Evolutionary conservation across 768 basidiomycete genomes (phyloP).

Genomic region (Coprinopsis sp.): DNA sequence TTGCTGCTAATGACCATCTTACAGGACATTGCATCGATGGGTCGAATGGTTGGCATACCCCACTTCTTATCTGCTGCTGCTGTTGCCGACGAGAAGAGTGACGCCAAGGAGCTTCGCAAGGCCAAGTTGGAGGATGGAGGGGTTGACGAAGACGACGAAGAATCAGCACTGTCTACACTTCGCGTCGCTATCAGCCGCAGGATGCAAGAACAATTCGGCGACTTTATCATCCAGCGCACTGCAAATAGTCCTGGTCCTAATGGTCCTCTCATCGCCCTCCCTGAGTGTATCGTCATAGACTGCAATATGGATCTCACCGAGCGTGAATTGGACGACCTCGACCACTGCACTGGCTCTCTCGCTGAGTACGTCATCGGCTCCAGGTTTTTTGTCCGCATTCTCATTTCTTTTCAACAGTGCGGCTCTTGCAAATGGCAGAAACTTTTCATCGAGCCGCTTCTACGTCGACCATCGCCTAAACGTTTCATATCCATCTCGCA

Average conservation of each 20-base stretch:
- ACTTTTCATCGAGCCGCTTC: conserved; percentile 12
- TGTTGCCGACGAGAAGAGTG: conserved; percentile 18
- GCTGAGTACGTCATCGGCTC: conserved; percentile 8
- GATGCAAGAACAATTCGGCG: conserved; percentile 15
- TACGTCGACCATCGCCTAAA: conserved; percentile 17
- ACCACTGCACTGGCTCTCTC: conserved; percentile 12
- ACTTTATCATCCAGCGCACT: conserved; percentile 18
- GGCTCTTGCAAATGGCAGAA: conserved; percentile 8
- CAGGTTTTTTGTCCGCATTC: too few relatives aligned
- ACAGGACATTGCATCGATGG: conserved; percentile 19
- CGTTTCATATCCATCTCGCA: conserved; percentile 12
- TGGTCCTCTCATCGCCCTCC: conserved; percentile 17
- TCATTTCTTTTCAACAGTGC: conserved; percentile 4
- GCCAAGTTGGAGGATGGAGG: conserved; percentile 9
- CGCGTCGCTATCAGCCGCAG: conserved; percentile 10
- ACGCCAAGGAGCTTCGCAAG: conserved; percentile 10
- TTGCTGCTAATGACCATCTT: background rate
- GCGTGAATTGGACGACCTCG: conserved; percentile 18
- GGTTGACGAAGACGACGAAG: conserved; percentile 4
- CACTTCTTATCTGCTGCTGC: conserved; percentile 19
- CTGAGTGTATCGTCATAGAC: conserved; percentile 1
- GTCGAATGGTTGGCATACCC: conserved; percentile 21
- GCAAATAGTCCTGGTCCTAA: conserved; percentile 10
- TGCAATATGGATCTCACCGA: conserved; percentile 14
- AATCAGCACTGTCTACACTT: conserved; percentile 1